A percentile compares a stretch with the other conserved stretches of the same genome.
Evolutionary conservation across 75 land plant species (phyloP).

Genomic region (Azolla pinnata): DNA sequence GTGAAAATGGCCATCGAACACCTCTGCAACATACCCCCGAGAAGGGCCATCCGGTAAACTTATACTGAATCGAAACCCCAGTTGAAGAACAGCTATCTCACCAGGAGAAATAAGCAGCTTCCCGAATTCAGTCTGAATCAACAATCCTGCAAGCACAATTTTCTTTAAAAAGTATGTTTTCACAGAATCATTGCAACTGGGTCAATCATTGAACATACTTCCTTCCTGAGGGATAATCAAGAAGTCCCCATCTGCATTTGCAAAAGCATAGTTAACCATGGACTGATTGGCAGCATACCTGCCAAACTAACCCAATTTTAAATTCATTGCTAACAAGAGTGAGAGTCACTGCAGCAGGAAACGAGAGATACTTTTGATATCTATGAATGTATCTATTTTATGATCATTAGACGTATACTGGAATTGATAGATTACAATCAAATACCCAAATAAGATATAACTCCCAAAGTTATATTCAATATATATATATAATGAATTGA

Average conservation of each 20-base stretch:
- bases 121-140: conserved; percentile 90
- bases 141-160: conserved; percentile 41
- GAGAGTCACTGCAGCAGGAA: no score
- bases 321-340: no score
- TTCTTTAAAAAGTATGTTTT: not conserved
- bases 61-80: conserved; percentile 81
- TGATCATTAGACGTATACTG: no score
- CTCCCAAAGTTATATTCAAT: no score
- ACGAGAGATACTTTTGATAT: no score
- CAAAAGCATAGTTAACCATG: conserved; percentile 84
- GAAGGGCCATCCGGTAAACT: conserved; percentile 93
- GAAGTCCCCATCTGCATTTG: conserved; percentile 97
- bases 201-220: conserved; percentile 47
- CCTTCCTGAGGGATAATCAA: conserved; percentile 90
- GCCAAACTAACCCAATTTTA: no score
- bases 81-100: conserved; percentile 80
- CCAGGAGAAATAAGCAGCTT: conserved; percentile 75
- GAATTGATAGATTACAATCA: no score
- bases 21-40: conserved; percentile 94
- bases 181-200: not conserved
- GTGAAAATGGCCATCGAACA: conserved; percentile 85
- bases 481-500: no score
- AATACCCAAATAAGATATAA: no score
- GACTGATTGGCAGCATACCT: conserved; percentile 92
- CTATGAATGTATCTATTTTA: no score